Percentiles rank a stretch among this genome's conserved stretches.
These are phyloP conservation scores for Aureobasidium pullulans DNA, from an alignment of 2,329 filamentous ascomycete species.

Conservation along the genomic window DNA sequence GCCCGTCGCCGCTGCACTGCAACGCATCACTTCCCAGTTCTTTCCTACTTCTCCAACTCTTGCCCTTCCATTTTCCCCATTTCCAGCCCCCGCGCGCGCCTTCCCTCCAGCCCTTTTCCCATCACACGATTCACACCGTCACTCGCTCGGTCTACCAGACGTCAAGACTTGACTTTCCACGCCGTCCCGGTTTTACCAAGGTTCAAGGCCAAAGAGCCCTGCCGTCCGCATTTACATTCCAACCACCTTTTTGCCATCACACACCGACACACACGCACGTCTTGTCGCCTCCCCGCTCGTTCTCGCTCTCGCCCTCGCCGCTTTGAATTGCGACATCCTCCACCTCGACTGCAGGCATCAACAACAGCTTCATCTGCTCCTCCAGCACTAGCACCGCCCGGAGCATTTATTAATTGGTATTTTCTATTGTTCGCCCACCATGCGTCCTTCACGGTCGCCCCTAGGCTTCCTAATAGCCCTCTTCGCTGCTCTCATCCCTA, in stretches of 20 bases:
- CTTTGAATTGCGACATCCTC: not conserved
- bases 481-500: conserved; percentile 32
- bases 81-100: conserved; percentile 5
- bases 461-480: conserved; percentile 27
- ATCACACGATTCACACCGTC: not conserved
- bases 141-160: conserved; percentile 5
- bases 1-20: not conserved
- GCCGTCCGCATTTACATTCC: conserved; percentile 6
- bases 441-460: conserved; percentile 28
- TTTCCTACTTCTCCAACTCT: conserved; percentile 1
- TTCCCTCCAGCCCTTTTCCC: not conserved
- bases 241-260: not conserved
- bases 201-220: not conserved
- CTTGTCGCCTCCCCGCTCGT: conserved; percentile 6
- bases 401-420: not conserved
- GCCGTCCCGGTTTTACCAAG: not conserved
- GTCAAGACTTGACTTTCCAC: conserved; percentile 8
- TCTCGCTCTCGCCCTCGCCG: conserved; percentile 1
- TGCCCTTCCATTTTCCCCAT: not conserved
- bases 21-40: not conserved
- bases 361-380: not conserved
- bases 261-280: not conserved
- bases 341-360: not conserved
- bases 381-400: not conserved
- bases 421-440: conserved; percentile 9